Percentiles rank a stretch among this genome's conserved stretches.
Evolutionary conservation across 345 rosid species (phyloP).

Genomic region (Noccaea bulbosa): DNA sequence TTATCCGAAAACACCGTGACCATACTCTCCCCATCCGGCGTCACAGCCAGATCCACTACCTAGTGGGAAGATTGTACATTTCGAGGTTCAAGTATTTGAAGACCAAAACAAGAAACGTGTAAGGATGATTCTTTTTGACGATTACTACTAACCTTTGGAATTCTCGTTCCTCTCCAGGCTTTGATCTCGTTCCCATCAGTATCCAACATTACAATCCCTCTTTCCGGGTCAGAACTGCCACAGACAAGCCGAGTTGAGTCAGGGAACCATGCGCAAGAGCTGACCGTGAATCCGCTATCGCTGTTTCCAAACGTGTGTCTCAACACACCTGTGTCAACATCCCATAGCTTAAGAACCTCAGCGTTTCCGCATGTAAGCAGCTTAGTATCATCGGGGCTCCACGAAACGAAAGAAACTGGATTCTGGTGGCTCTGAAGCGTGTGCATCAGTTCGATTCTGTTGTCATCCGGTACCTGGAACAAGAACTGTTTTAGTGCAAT

Average conservation of each 20-base stretch:
- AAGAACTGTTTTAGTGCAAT: constrained; percentile 22
- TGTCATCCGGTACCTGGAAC: constrained; percentile 69
- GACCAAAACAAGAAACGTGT: constrained; percentile 4
- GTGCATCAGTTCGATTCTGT: constrained; percentile 58
- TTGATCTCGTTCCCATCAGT: constrained; percentile 80
- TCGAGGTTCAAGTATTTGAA: background rate
- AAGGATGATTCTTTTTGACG: constrained; percentile 6
- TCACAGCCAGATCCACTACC: constrained; percentile 74
- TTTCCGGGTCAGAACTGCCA: constrained; percentile 85
- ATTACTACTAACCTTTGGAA: constrained; percentile 69
- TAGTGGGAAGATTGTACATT: constrained; percentile 14
- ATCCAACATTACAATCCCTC: constrained; percentile 88
- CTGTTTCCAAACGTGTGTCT: constrained; percentile 83
- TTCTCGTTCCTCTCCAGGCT: constrained; percentile 79
- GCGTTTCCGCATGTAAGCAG: constrained; percentile 81
- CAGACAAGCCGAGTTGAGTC: constrained; percentile 84
- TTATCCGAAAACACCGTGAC: constrained; percentile 62
- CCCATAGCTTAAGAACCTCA: constrained; percentile 94
- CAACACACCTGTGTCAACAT: constrained; percentile 86
- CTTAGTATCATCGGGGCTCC: constrained; percentile 86
- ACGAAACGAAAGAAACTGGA: constrained; percentile 81
- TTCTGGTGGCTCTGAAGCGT: constrained; percentile 68
- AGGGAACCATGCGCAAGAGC: constrained; percentile 98
- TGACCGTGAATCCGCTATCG: constrained; percentile 68
- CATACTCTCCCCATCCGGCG: constrained; percentile 79